Evolutionary conservation across 164 flowering plant species (phyloP).

Genomic region (Cinnamomum micranthum): DNA sequence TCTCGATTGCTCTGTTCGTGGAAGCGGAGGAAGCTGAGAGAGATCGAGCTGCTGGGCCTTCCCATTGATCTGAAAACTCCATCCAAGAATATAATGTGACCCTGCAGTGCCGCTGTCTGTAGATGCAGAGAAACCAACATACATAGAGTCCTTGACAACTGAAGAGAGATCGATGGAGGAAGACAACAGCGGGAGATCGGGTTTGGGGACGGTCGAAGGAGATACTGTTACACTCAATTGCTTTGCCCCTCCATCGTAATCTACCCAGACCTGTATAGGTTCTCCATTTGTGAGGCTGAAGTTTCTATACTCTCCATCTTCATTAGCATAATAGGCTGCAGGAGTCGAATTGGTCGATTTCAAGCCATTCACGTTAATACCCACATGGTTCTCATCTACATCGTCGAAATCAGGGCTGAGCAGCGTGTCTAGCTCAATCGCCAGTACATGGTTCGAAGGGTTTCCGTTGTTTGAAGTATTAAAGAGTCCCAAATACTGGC

Average conservation of each 20-base stretch:
- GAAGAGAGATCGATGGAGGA: neutral
- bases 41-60: conserved; percentile 6
- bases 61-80: conserved; percentile 16
- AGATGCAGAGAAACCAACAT: conserved; percentile 11
- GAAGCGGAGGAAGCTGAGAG: conserved; percentile 10
- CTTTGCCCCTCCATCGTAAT: conserved; percentile 17
- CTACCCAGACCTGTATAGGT: conserved; percentile 25
- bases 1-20: neutral
- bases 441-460: conserved; percentile 14
- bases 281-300: conserved; percentile 17
- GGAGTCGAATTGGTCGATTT: conserved; percentile 13
- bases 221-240: conserved; percentile 19
- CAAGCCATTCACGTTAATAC: conserved; percentile 22
- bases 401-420: conserved; percentile 10
- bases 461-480: conserved; percentile 7
- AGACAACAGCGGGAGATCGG: conserved; percentile 8
- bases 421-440: conserved; percentile 14
- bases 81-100: conserved; percentile 13
- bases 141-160: conserved; percentile 7
- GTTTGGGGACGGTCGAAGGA: conserved; percentile 16
- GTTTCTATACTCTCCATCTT: neutral
- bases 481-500: conserved; percentile 22
- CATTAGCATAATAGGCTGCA: conserved; percentile 9
- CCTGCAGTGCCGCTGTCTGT: neutral
- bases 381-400: conserved; percentile 23